Percentiles rank a stretch among this genome's conserved stretches.
phyloP scores from a whole-genome alignment of 805 yeast species.

The Lachancea meyersii region DNA sequence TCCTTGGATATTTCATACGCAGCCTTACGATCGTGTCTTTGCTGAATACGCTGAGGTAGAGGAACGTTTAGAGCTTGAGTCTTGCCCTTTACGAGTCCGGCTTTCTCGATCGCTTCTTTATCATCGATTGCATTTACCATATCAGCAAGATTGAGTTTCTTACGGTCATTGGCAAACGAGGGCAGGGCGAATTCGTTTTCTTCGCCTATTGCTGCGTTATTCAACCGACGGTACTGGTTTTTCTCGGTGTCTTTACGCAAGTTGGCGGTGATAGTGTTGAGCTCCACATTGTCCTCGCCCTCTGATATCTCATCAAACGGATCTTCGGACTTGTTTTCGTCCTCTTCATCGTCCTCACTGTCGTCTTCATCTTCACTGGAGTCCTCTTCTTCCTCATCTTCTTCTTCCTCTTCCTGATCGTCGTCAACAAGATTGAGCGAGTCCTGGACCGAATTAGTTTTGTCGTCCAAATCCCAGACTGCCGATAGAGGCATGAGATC shows the following conservation, averaged over 20 bases:
- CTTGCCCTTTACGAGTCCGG: slow-evolving; percentile 40
- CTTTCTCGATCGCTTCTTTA: slow-evolving; percentile 42
- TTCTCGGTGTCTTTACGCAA: slow-evolving; percentile 32
- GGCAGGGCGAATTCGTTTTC: slow-evolving; percentile 73
- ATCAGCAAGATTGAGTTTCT: slow-evolving; percentile 57
- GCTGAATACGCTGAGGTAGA: slow-evolving; percentile 77
- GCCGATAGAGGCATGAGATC: slow-evolving; percentile 75
- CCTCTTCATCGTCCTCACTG: slow-evolving; percentile 20
- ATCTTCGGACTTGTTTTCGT: slow-evolving; percentile 24
- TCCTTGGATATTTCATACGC: slow-evolving; percentile 86
- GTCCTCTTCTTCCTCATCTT: slow-evolving; percentile 9
- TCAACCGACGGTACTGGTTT: slow-evolving; percentile 39
- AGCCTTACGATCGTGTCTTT: slow-evolving; percentile 77
- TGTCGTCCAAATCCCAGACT: slow-evolving; percentile 80
- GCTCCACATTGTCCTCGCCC: slow-evolving; percentile 48
- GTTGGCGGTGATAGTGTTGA: slow-evolving; percentile 43
- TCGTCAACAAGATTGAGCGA: slow-evolving; percentile 9
- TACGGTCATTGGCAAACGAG: slow-evolving; percentile 28
- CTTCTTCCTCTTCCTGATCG: slow-evolving; percentile 8
- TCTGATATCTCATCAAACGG: slow-evolving; percentile 36
- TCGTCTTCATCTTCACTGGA: slow-evolving; percentile 16
- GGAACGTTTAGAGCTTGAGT: slow-evolving; percentile 64
- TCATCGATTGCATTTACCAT: slow-evolving; percentile 66
- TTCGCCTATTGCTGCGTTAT: slow-evolving; percentile 46
- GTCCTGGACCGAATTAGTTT: slow-evolving; percentile 17